Percentiles rank a stretch among this genome's conserved stretches.
phyloP scores from a whole-genome alignment of 352 stramenopile genomes.

The Peronospora tabacina region DNA sequence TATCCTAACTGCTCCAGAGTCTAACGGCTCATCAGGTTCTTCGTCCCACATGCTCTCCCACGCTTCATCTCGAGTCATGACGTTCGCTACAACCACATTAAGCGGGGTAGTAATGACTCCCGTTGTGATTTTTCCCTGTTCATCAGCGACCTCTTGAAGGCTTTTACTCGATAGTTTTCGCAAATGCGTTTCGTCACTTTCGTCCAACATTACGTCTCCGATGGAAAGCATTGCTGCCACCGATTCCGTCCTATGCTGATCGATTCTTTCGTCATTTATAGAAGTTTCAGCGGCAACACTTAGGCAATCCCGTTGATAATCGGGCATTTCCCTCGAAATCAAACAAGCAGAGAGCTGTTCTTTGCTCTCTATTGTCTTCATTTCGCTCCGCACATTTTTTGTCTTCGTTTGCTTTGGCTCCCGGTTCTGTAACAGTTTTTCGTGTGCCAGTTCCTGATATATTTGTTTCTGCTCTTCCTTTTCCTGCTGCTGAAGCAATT shows the following conservation, averaged over 20 bases:
- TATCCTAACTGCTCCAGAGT: conserved; percentile 20
- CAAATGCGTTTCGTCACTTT: conserved; percentile 1
- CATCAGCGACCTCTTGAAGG: not conserved
- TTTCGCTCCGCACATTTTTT: conserved; percentile 1
- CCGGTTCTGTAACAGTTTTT: conserved; percentile 3
- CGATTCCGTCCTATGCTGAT: conserved; percentile 3
- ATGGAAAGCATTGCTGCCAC: not conserved
- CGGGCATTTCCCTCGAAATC: conserved; percentile 5
- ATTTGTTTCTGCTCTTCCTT: conserved; percentile 17
- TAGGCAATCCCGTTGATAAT: conserved; percentile 5
- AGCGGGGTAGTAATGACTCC: conserved; percentile 1
- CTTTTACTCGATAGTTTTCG: not conserved
- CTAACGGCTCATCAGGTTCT: conserved; percentile 34
- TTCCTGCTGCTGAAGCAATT: conserved; percentile 19
- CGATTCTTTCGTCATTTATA: not conserved
- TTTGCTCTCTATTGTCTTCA: conserved; percentile 1
- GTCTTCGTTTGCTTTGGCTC: conserved; percentile 1
- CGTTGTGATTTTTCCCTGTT: conserved; percentile 1
- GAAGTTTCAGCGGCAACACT: not conserved
- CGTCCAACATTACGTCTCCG: conserved; percentile 1
- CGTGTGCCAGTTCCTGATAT: conserved; percentile 11
- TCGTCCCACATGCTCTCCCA: conserved; percentile 75
- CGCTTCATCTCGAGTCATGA: conserved; percentile 64
- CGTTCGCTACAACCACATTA: conserved; percentile 17
- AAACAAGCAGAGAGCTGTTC: not conserved